phyloP scores from a whole-genome alignment of 805 yeast species.

The Candida michaelii region DNA sequence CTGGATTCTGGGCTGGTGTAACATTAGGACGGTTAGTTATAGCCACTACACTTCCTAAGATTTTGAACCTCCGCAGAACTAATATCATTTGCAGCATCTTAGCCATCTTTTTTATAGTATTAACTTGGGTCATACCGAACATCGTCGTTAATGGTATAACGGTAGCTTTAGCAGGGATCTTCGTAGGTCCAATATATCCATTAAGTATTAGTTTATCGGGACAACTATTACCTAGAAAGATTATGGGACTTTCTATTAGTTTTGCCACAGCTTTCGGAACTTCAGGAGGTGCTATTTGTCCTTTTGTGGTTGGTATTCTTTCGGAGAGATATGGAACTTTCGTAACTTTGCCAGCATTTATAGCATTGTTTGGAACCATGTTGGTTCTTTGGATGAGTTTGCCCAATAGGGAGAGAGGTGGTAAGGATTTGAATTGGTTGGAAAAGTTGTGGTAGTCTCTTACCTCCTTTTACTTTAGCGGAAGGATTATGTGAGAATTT shows the following conservation, averaged over 20 bases:
- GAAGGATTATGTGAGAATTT: no score
- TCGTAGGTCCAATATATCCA: constrained; percentile 67
- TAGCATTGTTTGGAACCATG: constrained; percentile 37
- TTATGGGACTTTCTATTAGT: constrained; percentile 50
- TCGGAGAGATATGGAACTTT: constrained; percentile 47
- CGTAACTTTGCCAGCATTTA: constrained; percentile 50
- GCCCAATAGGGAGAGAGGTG: constrained; percentile 16
- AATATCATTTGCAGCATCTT: constrained; percentile 33
- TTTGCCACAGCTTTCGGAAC: constrained; percentile 56
- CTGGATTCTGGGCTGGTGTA: constrained; percentile 73
- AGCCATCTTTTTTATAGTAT: constrained; percentile 38
- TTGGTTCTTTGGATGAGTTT: constrained; percentile 19
- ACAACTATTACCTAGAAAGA: constrained; percentile 47
- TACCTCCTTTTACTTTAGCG: no score
- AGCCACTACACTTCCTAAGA: constrained; percentile 37
- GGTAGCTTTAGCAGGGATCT: constrained; percentile 53
- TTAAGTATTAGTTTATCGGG: constrained; percentile 47
- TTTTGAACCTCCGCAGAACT: constrained; percentile 45
- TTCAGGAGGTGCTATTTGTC: constrained; percentile 56
- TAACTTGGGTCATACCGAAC: constrained; percentile 51
- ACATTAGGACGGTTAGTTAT: constrained; percentile 60
- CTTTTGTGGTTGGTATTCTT: constrained; percentile 51
- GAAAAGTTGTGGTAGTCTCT: constrained; percentile 17
- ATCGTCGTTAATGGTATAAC: constrained; percentile 48
- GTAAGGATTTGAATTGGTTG: constrained; percentile 9